A percentile compares a stretch with the other conserved stretches of the same genome.
These are phyloP conservation scores for Scalesia atractyloides DNA, from an alignment of 129 eudicot species.

Conservation along the genomic window DNA sequence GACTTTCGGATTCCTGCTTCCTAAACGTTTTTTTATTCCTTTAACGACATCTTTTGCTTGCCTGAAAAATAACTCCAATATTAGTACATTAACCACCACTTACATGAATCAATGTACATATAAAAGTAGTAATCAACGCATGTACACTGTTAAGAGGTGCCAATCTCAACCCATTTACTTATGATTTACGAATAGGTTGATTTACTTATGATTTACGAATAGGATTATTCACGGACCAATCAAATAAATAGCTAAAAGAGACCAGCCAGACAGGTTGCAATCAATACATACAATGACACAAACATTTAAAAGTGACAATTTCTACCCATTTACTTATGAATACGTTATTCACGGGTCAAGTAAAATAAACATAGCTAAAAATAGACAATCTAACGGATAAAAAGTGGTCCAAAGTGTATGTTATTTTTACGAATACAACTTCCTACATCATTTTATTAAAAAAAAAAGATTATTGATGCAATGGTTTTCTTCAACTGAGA, in stretches of 20 bases:
- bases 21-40: constrained; percentile 87
- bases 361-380: no score
- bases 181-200: background rate
- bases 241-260: background rate
- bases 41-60: constrained; percentile 90
- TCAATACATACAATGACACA: background rate
- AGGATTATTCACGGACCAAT: background rate
- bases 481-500: background rate
- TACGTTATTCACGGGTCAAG: background rate
- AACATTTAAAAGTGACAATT: background rate
- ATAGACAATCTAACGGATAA: background rate
- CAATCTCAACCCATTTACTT: background rate
- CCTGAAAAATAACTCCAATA: constrained; percentile 40
- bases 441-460: background rate
- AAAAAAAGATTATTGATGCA: background rate
- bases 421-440: background rate
- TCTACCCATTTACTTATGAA: background rate
- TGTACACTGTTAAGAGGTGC: background rate
- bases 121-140: background rate
- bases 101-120: background rate
- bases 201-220: background rate
- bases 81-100: constrained; percentile 13
- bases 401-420: background rate
- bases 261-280: background rate
- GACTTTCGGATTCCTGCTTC: constrained; percentile 83